Base-by-base conservation (phyloP, 331 rosid species). In the Spiraea crenata region DNA sequence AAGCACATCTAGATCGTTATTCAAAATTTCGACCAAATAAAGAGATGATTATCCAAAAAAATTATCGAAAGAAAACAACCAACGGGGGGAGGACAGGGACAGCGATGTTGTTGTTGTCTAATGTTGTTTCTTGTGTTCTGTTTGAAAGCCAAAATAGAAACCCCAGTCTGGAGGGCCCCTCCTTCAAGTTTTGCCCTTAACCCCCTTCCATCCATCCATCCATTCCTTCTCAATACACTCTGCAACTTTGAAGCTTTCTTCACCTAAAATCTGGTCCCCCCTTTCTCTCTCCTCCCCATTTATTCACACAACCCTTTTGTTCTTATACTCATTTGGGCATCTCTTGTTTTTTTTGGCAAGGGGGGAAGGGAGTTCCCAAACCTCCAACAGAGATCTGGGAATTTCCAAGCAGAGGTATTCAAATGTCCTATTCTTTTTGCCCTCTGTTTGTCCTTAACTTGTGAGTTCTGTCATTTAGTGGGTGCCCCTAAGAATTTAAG, bases 321-420 rank as follows among this genome's bases (percentile, higher is more conserved):
- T 72, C 67, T 49, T 79, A 72, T 62, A 13, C 51, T 68, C 64
- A 50, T 79, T 66, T 17, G 9, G 63, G 48, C 13, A 9, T 49
- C 56, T 20, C 40, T 17, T 59, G 45, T 7, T 63, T 76, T 59
- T 44, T 35, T 59, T 20, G 13, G 7, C 13, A 19, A 19, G 19
- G 70, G 70, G 56, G 57, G 60, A 42, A 69, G 20, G 65, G 52
- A n/a, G 49, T 49, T 58, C 62, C 76, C 73, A 38, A n/a, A 16
- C 61, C 2, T 55, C 73, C 55, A 7, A 25, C 76, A 54, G 63
- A 66, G 10, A 64, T 79, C 67, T 79, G 3, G 67, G 67, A 74
- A 51, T 75, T 81, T 81, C 14, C 63, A 6, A 56, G 73, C 83
- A 48, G 80, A 86, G 92, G 87, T 74, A 45, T 5, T 75, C 46